phyloP scores from a whole-genome alignment of 805 yeast species.

The Deakozyma indianensis region DNA sequence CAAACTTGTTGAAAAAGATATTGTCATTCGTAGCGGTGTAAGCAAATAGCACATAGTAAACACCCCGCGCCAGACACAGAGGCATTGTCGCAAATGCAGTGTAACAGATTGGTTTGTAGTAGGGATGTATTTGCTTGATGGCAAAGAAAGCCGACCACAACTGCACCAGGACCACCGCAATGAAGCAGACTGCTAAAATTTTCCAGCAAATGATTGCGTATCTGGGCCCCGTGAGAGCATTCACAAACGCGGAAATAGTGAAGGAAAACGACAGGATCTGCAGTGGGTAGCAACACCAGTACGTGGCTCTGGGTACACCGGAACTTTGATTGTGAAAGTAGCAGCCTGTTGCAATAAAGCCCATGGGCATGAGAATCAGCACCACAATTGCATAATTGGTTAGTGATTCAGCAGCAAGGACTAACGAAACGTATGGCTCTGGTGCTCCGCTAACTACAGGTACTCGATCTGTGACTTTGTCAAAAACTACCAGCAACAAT shows the following conservation, averaged over 20 bases:
- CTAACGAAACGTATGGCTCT: background rate
- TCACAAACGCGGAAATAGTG: background rate
- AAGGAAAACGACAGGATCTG: background rate
- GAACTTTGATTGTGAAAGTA: background rate
- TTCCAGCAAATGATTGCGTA: background rate
- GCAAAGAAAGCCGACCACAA: background rate
- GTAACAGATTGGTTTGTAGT: background rate
- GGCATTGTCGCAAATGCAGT: background rate
- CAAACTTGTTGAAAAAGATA: background rate
- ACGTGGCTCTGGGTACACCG: background rate
- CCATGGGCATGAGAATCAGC: background rate
- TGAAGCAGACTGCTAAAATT: background rate
- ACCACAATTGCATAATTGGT: background rate
- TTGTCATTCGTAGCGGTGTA: background rate
- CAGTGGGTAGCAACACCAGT: constrained; percentile 1
- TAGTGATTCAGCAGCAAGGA: background rate
- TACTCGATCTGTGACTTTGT: background rate
- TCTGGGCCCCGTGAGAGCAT: background rate
- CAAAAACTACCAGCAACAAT: background rate
- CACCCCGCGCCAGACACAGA: background rate
- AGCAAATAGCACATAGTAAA: background rate
- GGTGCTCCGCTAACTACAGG: background rate
- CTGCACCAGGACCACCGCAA: background rate
- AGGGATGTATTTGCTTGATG: background rate
- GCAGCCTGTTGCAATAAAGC: background rate